These are phyloP conservation scores for Geotrichum siamense DNA, from an alignment of 1,139 yeast species.

Conservation along the genomic window DNA sequence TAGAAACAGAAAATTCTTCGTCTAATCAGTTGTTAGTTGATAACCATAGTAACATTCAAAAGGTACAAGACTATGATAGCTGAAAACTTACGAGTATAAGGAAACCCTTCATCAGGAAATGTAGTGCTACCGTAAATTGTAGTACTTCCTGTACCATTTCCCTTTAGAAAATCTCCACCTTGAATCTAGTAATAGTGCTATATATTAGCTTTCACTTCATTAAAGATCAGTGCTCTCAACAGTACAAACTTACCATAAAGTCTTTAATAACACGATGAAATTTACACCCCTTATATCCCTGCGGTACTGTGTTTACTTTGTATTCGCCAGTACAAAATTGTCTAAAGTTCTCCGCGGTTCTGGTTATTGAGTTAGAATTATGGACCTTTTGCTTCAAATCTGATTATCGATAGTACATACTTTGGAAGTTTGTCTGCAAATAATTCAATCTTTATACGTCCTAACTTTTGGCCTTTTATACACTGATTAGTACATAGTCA, in stretches of 20 bases:
- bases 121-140: constrained; percentile 49
- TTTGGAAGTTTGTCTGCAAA: constrained; percentile 39
- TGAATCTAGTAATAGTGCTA: constrained; percentile 27
- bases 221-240: neutral
- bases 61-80: constrained; percentile 12
- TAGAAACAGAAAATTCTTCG: constrained; percentile 38
- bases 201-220: neutral
- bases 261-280: constrained; percentile 76
- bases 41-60: too few species aligned
- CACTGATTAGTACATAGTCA: too few species aligned
- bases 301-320: constrained; percentile 39
- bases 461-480: constrained; percentile 29
- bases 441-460: constrained; percentile 43
- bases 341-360: constrained; percentile 47
- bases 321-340: constrained; percentile 52
- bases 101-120: constrained; percentile 82
- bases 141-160: constrained; percentile 43
- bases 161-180: constrained; percentile 41
- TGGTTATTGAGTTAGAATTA: constrained; percentile 1
- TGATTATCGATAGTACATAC: constrained; percentile 23
- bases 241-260: constrained; percentile 48
- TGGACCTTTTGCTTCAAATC: too few species aligned
- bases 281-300: constrained; percentile 62
- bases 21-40: constrained; percentile 27
- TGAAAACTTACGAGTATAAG: constrained; percentile 49